Conservation (phyloP, 768 basidiomycete species). For the Trametopsis cervina region DNA sequence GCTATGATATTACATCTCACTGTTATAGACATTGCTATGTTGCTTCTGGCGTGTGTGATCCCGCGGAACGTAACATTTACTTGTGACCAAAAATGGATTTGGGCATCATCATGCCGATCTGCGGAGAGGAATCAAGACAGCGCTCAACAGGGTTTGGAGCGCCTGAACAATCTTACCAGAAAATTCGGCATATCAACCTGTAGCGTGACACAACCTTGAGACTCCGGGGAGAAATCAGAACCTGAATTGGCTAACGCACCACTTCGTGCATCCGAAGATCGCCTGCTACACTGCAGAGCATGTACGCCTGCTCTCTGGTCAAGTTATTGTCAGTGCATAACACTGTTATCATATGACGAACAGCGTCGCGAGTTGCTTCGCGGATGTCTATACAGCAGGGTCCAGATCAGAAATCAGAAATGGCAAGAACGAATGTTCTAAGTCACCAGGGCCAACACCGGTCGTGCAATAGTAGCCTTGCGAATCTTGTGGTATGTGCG, state of each 20-base stretch:
- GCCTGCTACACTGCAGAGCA: constrained; percentile 53
- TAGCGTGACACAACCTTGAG: not conserved
- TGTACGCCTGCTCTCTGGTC: constrained; percentile 45
- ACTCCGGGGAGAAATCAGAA: not conserved
- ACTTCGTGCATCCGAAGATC: constrained; percentile 60
- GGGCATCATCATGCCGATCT: constrained; percentile 55
- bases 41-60: too few relatives aligned
- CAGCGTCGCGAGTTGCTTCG: constrained; percentile 48
- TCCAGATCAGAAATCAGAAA: not conserved
- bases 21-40: too few relatives aligned
- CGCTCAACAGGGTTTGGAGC: not conserved
- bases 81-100: constrained; percentile 31
- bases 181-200: constrained; percentile 68
- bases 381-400: constrained; percentile 33
- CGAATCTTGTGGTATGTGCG: constrained; percentile 17
- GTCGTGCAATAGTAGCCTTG: constrained; percentile 51
- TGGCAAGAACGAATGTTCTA: not conserved
- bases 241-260: constrained; percentile 24
- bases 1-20: too few relatives aligned
- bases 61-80: not conserved
- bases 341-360: constrained; percentile 51
- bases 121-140: not conserved
- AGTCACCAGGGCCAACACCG: constrained; percentile 40
- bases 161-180: constrained; percentile 33
- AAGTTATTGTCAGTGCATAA: constrained; percentile 38